A percentile compares a stretch with the other conserved stretches of the same genome.
phyloP scores from a whole-genome alignment of 495 filamentous ascomycete genomes.

The Hyaloscypha variabilis region DNA sequence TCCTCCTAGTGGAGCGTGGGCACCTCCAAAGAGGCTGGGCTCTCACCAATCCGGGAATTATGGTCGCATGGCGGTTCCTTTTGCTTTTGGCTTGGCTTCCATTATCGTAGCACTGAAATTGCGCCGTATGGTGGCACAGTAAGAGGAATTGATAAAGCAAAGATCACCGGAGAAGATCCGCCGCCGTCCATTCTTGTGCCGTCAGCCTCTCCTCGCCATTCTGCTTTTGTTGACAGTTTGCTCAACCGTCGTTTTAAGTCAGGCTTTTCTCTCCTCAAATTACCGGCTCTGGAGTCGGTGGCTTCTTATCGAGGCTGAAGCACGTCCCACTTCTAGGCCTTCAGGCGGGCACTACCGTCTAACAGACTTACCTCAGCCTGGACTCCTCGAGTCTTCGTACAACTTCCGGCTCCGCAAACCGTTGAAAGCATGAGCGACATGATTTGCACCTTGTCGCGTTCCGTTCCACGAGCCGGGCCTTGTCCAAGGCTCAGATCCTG shows the following conservation, averaged over 20 bases:
- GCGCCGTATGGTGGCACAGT: neutral
- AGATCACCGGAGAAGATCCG: neutral
- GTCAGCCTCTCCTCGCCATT: constrained; percentile 3
- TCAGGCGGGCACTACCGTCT: neutral
- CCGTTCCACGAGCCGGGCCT: neutral
- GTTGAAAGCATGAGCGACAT: neutral
- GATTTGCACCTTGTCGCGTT: neutral
- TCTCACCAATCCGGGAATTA: constrained; percentile 15
- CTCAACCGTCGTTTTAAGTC: constrained; percentile 15
- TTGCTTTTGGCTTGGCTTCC: constrained; percentile 4
- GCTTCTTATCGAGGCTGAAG: neutral
- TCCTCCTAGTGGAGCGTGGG: constrained; percentile 6
- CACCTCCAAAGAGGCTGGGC: neutral
- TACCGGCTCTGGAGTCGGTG: neutral
- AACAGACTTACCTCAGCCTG: constrained; percentile 1
- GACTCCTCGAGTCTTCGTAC: neutral
- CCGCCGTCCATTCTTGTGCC: neutral
- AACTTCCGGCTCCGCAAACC: constrained; percentile 2
- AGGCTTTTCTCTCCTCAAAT: neutral
- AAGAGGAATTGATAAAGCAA: neutral
- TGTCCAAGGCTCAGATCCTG: neutral
- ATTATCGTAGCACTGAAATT: constrained; percentile 12
- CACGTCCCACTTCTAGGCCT: constrained; percentile 2
- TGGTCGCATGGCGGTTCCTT: neutral
- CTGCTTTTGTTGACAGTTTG: neutral